Base-by-base conservation (phyloP, 176 grass and related monocot genomes). In the Eremochloa ophiuroides region DNA sequence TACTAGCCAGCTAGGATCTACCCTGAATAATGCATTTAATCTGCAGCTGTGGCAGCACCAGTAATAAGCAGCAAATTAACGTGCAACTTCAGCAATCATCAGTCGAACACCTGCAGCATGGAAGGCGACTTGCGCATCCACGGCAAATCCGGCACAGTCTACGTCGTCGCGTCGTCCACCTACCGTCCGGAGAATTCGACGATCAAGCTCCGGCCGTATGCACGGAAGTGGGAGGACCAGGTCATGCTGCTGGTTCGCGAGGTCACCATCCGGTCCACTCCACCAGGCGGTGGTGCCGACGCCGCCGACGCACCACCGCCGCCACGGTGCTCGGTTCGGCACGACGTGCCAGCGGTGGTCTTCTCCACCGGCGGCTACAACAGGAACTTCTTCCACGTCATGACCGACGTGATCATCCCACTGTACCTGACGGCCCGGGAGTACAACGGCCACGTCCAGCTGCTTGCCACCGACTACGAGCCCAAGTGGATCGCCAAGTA, bases 341-440 rank as follows among this genome's bases (percentile, higher is more conserved):
- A 89, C 62, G 83, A 77, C 59, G 69, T 86, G 30, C 78, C 93
- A 0, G 85, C 93, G 31, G 72, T 92, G 71, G 74, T 90, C 41
- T 95, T 95, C 71, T 90, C 89, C 29, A 86, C 85, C 26, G 85
- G 71, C 8, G 89, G 87, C 31, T 92, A 73, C 80, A 64, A 84
- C 17, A 50, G 51, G 11, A 95, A 95, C 74, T 71, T 80, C 79
- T 95, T 91, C 82, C 93, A 92, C 59, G 71, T 82, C 59, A 83
- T 95, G 67, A 78, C 50, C 67, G 93, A 95, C 73, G 68, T 95
- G 6, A 10, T 95, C 63, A 39, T 95, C 61, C 93, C 93, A 0
- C 87, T 95, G 30, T 95, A 88, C 79, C 62, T 76, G 30, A 95
- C 87, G 9, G 50, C 87, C 2, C 75, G 78, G 12, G 75, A 88